A percentile compares a stretch with the other conserved stretches of the same genome.
Evolutionary conservation across 2,329 filamentous ascomycete genomes (phyloP).

Genomic region (Diaporthe amygdali): DNA sequence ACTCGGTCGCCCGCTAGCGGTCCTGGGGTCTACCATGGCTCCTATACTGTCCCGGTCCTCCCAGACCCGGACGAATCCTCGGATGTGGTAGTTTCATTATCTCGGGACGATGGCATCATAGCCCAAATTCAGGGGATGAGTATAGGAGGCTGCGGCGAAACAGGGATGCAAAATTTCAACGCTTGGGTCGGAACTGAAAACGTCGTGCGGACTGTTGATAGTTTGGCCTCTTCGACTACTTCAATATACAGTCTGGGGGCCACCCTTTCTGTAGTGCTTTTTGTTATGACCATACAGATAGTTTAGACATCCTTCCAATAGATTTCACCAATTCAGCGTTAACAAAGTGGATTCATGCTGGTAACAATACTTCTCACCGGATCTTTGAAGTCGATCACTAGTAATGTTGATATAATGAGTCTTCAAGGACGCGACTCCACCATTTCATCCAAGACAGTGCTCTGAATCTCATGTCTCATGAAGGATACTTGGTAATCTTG

Average conservation of each 20-base stretch:
- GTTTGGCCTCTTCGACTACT: not conserved
- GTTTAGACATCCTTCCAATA: not conserved
- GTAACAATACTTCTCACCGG: too few relatives aligned
- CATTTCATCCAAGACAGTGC: too few relatives aligned
- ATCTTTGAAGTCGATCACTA: too few relatives aligned
- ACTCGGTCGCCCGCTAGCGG: not conserved
- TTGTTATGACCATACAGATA: not conserved
- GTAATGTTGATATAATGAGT: too few relatives aligned
- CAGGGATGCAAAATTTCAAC: not conserved
- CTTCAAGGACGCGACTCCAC: too few relatives aligned
- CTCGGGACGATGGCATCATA: not conserved
- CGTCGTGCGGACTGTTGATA: not conserved
- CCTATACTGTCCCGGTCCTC: not conserved
- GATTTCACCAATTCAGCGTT: not conserved
- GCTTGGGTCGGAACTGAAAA: not conserved
- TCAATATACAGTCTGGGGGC: not conserved
- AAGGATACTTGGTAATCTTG: too few relatives aligned
- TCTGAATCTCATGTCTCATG: too few relatives aligned
- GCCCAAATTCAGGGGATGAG: not conserved
- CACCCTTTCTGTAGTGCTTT: not conserved
- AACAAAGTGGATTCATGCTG: too few relatives aligned
- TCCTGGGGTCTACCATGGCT: not conserved
- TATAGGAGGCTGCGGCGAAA: not conserved
- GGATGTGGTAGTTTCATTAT: not conserved
- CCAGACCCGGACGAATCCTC: not conserved